Evolutionary conservation across 2,329 filamentous ascomycete genomes (phyloP).

Genomic region (Immersiporthe knoxdaviesiana): DNA sequence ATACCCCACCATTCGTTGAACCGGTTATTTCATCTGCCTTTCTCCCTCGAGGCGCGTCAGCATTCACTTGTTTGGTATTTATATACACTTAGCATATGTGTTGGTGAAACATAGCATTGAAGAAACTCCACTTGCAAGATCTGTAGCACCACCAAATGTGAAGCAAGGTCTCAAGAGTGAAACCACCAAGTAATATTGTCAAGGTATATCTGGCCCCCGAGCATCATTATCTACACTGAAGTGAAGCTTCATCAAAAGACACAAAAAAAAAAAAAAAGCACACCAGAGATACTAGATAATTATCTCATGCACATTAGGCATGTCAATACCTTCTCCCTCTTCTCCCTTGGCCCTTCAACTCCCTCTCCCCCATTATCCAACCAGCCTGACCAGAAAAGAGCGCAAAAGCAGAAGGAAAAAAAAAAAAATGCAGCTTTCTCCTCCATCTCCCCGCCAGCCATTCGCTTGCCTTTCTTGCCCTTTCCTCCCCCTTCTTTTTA

Average conservation of each 20-base stretch:
- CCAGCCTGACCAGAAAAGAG: not conserved
- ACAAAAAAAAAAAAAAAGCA: not conserved
- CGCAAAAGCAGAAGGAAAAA: too few species aligned
- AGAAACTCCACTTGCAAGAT: not conserved
- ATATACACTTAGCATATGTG: too few species aligned
- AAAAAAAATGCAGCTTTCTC: too few species aligned
- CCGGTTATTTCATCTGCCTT: not conserved
- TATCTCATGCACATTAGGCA: not conserved
- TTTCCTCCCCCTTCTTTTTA: conserved; percentile 35
- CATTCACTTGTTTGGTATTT: not conserved
- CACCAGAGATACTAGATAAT: not conserved
- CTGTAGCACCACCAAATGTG: not conserved
- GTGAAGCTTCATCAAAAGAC: not conserved
- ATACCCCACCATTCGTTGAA: conserved; percentile 7
- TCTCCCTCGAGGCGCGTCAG: not conserved
- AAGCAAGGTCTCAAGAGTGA: not conserved
- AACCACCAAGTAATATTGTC: not conserved
- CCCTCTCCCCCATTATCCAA: too few species aligned
- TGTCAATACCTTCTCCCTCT: not conserved
- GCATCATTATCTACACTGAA: not conserved
- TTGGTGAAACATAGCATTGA: too few species aligned
- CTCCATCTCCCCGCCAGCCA: not conserved
- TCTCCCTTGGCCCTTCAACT: not conserved
- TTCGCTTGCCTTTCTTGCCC: not conserved
- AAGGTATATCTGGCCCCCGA: not conserved